phyloP scores from a whole-genome alignment of 345 rosid species.

The Sisymbrium irio region DNA sequence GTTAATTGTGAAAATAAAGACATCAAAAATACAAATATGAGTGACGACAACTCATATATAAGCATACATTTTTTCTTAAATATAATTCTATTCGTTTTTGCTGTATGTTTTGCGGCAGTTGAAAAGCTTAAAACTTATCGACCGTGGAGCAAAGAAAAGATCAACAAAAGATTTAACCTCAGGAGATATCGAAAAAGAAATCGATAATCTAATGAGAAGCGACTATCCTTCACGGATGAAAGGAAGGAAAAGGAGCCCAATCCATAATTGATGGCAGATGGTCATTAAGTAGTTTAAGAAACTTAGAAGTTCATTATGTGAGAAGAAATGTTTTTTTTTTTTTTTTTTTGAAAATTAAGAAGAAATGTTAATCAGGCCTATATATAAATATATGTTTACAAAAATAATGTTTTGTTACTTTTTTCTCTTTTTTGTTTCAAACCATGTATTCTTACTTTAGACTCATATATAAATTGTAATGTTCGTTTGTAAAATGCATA shows the following conservation, averaged over 20 bases:
- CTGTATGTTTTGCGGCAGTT: slow-evolving; percentile 11
- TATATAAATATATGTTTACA: slow-evolving; percentile 2
- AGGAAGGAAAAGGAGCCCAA: slow-evolving; percentile 36
- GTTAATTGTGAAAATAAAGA: not conserved
- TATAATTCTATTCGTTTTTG: not conserved
- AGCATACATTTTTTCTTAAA: not conserved
- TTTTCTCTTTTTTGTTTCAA: not conserved
- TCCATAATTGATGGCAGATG: slow-evolving; percentile 25
- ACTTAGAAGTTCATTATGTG: slow-evolving; percentile 1
- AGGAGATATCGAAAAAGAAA: slow-evolving; percentile 1
- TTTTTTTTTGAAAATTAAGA: not conserved
- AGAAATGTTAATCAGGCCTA: not conserved
- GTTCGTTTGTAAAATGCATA: not conserved
- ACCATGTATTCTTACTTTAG: slow-evolving; percentile 5
- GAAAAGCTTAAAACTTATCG: not conserved
- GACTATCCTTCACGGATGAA: slow-evolving; percentile 35
- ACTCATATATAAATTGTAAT: slow-evolving; percentile 2
- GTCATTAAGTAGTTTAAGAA: slow-evolving; percentile 5
- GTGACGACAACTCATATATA: slow-evolving; percentile 4
- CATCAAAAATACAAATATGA: not conserved
- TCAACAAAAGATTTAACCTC: slow-evolving; percentile 7
- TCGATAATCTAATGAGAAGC: slow-evolving; percentile 27
- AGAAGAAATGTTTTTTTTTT: not conserved
- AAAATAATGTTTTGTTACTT: not conserved
- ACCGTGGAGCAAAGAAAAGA: not conserved